Conservation (phyloP, 1,284 basidiomycete species). For the Apiotrichum gracile region DNA sequence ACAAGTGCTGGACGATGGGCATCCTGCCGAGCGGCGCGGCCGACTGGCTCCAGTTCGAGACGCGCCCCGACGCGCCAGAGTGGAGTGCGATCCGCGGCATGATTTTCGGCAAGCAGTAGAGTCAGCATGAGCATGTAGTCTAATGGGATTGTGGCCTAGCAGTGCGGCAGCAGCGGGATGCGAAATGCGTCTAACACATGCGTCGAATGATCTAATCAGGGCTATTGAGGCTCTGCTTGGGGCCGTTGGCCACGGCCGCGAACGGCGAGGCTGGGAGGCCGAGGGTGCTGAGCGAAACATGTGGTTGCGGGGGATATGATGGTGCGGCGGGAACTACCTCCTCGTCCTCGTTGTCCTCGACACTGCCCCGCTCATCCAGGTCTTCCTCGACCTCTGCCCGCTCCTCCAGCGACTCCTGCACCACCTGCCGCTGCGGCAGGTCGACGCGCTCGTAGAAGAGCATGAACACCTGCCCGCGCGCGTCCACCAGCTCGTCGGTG, state of each 20-base stretch:
- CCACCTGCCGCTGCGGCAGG: neutral
- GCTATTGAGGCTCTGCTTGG: neutral
- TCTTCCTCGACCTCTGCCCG: neutral
- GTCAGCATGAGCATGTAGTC: no score
- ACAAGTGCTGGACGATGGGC: constrained; percentile 87
- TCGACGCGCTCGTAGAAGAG: constrained; percentile 77
- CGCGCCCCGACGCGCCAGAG: constrained; percentile 47
- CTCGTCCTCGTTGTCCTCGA: neutral
- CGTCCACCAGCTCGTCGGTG: constrained; percentile 62
- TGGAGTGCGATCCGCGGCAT: constrained; percentile 13
- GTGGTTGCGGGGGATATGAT: neutral
- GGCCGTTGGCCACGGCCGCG: neutral
- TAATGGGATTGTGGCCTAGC: no score
- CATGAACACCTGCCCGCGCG: constrained; percentile 64
- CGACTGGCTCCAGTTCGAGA: constrained; percentile 89
- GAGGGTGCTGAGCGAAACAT: neutral
- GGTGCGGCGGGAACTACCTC: neutral
- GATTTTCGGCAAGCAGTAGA: constrained; percentile 4
- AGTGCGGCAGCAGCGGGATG: no score
- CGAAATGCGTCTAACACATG: no score
- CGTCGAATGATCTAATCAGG: neutral
- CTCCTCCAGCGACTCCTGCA: neutral
- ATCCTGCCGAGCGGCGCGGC: constrained; percentile 77
- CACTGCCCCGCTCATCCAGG: no score
- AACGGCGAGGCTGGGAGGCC: neutral